Evolutionary conservation across 805 yeast genomes (phyloP).

Genomic region (Candida yuanshanica): DNA sequence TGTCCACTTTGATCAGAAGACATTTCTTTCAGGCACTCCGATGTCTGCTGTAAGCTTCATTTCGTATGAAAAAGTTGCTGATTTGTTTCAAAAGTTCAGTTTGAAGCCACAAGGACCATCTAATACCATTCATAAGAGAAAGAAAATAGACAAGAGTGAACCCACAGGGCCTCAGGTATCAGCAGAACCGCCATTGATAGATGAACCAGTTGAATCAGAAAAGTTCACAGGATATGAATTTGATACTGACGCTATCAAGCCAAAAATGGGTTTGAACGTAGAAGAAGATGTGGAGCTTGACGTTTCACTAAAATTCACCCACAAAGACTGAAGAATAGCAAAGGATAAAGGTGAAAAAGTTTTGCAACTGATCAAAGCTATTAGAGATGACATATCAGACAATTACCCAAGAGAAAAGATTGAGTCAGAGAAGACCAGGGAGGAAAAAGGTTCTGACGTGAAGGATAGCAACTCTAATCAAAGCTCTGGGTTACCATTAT

Average conservation of each 20-base stretch:
- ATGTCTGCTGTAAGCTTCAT: slow-evolving; percentile 5
- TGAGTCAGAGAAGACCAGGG: too few species aligned
- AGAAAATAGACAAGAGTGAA: too few species aligned
- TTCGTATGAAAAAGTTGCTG: slow-evolving; percentile 6
- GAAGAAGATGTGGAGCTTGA: too few species aligned
- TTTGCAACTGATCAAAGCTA: too few species aligned
- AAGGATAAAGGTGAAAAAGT: too few species aligned
- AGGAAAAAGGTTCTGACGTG: not conserved
- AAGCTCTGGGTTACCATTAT: not conserved
- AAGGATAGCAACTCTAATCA: not conserved
- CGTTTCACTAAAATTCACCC: too few species aligned
- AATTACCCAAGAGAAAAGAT: too few species aligned
- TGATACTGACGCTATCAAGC: not conserved
- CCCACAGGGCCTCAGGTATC: too few species aligned
- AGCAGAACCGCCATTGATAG: too few species aligned
- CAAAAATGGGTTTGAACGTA: not conserved
- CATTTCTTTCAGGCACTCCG: not conserved
- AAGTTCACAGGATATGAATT: not conserved
- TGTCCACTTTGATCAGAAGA: not conserved
- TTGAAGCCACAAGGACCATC: slow-evolving; percentile 1
- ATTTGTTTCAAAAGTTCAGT: slow-evolving; percentile 7
- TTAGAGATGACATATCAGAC: too few species aligned
- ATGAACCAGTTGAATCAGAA: not conserved
- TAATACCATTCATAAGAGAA: too few species aligned
- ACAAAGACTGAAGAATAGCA: too few species aligned